Evolutionary conservation across 225 moss, liverwort and hornwort species (phyloP).

Genomic region (Climacium dendroides): DNA sequence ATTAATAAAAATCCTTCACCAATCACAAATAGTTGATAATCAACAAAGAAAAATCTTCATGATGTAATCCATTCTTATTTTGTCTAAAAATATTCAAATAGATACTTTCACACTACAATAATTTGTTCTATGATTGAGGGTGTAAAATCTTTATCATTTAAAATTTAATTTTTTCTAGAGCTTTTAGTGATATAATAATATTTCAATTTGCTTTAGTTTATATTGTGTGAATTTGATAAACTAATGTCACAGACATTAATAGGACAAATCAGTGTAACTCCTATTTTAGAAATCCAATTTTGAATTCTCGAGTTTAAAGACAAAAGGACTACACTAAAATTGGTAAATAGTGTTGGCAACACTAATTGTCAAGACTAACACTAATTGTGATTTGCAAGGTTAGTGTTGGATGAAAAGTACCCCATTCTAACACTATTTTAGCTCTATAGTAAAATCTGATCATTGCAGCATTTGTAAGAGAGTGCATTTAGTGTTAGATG

Average conservation of each 20-base stretch:
- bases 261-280: too few relatives aligned
- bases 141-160: background rate
- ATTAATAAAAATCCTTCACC: background rate
- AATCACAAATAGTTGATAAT: background rate
- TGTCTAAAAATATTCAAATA: background rate
- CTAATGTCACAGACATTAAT: background rate
- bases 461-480: too few relatives aligned
- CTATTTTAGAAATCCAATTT: background rate
- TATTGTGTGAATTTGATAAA: accelerated
- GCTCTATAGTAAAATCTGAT: too few relatives aligned
- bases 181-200: background rate
- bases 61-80: background rate
- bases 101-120: background rate
- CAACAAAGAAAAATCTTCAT: background rate
- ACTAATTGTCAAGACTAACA: too few relatives aligned
- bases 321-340: background rate
- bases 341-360: too few relatives aligned
- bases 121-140: background rate
- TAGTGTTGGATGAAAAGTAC: too few relatives aligned
- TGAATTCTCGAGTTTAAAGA: background rate
- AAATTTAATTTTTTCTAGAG: background rate
- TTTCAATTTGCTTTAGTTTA: background rate
- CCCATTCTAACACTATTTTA: too few relatives aligned
- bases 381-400: too few relatives aligned
- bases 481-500: too few relatives aligned